phyloP scores from a whole-genome alignment of 257 asterid species.

The Gardenia jasminoides region DNA sequence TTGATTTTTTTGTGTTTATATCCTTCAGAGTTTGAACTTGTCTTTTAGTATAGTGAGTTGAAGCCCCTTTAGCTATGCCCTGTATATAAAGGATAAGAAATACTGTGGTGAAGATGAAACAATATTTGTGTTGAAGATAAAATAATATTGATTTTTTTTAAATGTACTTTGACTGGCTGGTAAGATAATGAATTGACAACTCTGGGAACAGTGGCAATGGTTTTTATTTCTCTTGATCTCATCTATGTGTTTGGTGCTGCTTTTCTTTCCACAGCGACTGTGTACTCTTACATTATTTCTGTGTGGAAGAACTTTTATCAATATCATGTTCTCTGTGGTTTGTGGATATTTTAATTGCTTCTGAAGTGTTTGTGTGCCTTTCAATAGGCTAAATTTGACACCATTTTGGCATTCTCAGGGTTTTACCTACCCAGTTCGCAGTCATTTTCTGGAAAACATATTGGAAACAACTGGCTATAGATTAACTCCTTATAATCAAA shows the following conservation, averaged over 20 bases:
- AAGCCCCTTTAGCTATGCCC: neutral
- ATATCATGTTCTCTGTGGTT: too few species aligned
- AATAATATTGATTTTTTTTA: too few species aligned
- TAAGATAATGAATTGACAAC: neutral
- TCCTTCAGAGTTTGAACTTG: neutral
- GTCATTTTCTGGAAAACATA: conserved; percentile 78
- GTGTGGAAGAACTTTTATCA: too few species aligned
- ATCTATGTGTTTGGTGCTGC: neutral
- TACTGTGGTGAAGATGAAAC: neutral
- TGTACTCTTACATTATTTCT: neutral
- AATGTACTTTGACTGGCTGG: neutral
- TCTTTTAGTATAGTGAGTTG: neutral
- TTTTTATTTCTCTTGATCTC: neutral
- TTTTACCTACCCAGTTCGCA: conserved; percentile 73
- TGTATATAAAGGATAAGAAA: neutral
- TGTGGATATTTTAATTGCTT: conserved; percentile 1
- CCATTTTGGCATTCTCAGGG: conserved; percentile 27
- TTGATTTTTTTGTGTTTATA: neutral
- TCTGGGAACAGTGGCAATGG: neutral
- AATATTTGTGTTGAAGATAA: neutral
- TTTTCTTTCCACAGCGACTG: neutral
- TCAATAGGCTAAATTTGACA: neutral
- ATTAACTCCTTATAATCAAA: conserved; percentile 77
- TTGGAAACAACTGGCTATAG: conserved; percentile 82
- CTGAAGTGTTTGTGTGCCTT: neutral